Base-by-base conservation (phyloP, 2,329 filamentous ascomycete genomes). In the Ceratocystis destructans region DNA sequence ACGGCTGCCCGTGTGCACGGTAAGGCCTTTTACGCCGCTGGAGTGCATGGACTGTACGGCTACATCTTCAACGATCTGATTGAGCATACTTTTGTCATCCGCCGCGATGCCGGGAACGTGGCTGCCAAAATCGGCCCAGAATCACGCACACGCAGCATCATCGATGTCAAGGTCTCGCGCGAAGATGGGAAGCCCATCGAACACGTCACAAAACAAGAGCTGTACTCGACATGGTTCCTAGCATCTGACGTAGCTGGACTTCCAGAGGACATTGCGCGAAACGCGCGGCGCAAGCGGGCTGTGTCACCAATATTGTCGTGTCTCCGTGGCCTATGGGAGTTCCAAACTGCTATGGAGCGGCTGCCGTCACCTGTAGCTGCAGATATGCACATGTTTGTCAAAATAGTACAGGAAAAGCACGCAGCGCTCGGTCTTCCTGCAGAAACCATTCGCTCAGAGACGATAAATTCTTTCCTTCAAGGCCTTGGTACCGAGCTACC, bases 41-140 rank as follows among this genome's bases (percentile, higher is more conserved):
- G 61, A 12, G 22, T 45, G 25, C 69, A 84, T 85, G 61, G 86
- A 91, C 10, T 96, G 74, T 97, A 95, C 74, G 94, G 94, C 66
- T 99, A 90, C 77, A 88, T 96, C 70, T 99, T 99, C 74, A 88
- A 89, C 67, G 94, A 99, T 74, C 82, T 99, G 25, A 90, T 96
- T 71, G 83, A 87, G 72, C 94, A 99, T 75, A 87, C 92, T 72
- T 99, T 90, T 73, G 85, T 94, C 68, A 87, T 99, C 69, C 87
- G 96, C 77, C 87, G 94, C 67, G 85, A 90, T 69, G 86, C 87
- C 69, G 86, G 88, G 67, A 97, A 97, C 72, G 78, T 89, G 12
- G 73, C 83, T 22, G 87, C 85, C 0, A 75, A 80, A 50, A 69
- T 79, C 7, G 80, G 80, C 61, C 77, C 82, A 3, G 94, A 99